Percentiles rank a stretch among this genome's conserved stretches.
phyloP scores from a whole-genome alignment of 306 rosid species.

The Rosa rugosa region DNA sequence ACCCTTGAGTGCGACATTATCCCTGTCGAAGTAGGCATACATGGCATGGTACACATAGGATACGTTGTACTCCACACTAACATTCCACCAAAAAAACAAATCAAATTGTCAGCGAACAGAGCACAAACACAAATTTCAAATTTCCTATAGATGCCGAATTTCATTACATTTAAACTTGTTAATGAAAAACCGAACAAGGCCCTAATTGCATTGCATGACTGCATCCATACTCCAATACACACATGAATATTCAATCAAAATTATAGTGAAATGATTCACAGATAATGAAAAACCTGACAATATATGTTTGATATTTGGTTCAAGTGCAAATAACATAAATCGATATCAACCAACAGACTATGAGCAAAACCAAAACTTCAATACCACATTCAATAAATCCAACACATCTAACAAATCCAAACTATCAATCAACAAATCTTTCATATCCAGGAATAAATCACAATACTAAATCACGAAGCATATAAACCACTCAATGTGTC shows the following conservation, averaged over 20 bases:
- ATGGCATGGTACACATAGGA: conserved; percentile 89
- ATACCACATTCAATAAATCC: no score
- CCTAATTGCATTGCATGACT: not conserved
- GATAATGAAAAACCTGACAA: not conserved
- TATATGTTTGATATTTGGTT: no score
- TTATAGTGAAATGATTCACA: not conserved
- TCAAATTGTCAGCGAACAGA: not conserved
- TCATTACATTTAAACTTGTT: not conserved
- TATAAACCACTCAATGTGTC: no score
- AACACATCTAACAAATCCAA: no score
- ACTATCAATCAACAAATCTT: no score
- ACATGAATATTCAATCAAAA: not conserved
- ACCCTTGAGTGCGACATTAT: conserved; percentile 91
- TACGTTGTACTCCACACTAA: conserved; percentile 95
- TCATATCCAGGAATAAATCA: no score
- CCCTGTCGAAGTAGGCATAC: conserved; percentile 95
- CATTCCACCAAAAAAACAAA: conserved; percentile 10
- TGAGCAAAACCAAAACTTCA: no score
- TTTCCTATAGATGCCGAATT: not conserved
- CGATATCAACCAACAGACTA: no score
- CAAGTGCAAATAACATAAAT: no score
- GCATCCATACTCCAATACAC: not conserved
- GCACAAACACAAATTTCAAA: not conserved
- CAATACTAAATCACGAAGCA: no score
- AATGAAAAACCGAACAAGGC: not conserved